phyloP scores from a whole-genome alignment of 345 rosid species.

The Adansonia digitata region DNA sequence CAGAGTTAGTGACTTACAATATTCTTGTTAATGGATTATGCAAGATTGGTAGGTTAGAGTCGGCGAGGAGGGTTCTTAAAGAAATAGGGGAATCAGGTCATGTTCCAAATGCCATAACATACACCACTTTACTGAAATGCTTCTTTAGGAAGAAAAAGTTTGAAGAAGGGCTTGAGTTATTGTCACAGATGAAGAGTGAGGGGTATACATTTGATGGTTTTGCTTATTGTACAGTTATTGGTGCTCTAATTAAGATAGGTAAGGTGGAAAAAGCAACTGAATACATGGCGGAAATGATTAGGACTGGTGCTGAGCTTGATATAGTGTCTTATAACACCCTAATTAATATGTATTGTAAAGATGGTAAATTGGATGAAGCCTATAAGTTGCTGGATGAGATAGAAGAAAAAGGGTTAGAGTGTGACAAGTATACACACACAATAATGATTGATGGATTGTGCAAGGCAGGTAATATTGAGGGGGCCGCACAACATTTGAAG shows the following conservation, averaged over 20 bases:
- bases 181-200: conserved; percentile 47
- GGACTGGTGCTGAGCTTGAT: conserved; percentile 59
- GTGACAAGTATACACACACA: conserved; percentile 73
- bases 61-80: conserved; percentile 51
- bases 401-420: conserved; percentile 49
- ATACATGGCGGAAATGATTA: conserved; percentile 37
- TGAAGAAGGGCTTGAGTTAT: conserved; percentile 55
- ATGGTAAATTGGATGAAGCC: conserved; percentile 52
- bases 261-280: conserved; percentile 42
- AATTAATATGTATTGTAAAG: conserved; percentile 58
- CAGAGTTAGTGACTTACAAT: conserved; percentile 58
- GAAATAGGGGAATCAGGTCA: conserved; percentile 51
- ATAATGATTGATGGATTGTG: conserved; percentile 69
- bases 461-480: conserved; percentile 51
- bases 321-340: conserved; percentile 65
- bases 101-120: conserved; percentile 62
- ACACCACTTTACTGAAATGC: conserved; percentile 62
- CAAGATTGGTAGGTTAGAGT: conserved; percentile 41
- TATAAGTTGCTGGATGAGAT: conserved; percentile 49
- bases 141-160: conserved; percentile 52
- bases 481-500: conserved; percentile 47
- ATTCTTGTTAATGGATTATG: conserved; percentile 73
- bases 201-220: conserved; percentile 81
- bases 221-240: conserved; percentile 58
- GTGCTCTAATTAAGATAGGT: conserved; percentile 62